Evolutionary conservation across 306 rosid genomes (phyloP).

Genomic region (Vigna radiata): DNA sequence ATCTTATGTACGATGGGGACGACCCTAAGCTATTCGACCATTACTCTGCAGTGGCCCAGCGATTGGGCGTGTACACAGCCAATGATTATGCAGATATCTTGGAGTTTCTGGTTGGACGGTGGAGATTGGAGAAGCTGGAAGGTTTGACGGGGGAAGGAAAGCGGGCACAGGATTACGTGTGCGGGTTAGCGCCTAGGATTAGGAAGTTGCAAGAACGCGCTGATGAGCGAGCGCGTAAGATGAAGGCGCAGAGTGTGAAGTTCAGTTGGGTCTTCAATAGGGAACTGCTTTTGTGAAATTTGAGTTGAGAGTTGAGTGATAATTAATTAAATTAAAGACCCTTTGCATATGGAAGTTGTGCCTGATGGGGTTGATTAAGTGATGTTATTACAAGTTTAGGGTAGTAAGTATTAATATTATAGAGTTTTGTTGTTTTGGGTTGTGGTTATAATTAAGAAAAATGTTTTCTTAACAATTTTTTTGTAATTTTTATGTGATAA

Average conservation of each 20-base stretch:
- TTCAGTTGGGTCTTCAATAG: slow-evolving; percentile 58
- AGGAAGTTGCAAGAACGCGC: slow-evolving; percentile 39
- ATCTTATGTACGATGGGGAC: not conserved
- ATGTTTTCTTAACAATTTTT: too few species aligned
- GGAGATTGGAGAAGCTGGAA: slow-evolving; percentile 65
- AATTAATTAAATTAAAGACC: too few species aligned
- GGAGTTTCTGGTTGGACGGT: slow-evolving; percentile 57
- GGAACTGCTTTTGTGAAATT: not conserved
- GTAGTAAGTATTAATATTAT: not conserved
- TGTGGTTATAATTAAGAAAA: too few species aligned
- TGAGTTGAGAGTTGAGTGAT: too few species aligned
- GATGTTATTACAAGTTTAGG: not conserved
- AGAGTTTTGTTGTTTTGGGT: not conserved
- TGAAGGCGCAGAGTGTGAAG: slow-evolving; percentile 27
- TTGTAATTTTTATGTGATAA: too few species aligned
- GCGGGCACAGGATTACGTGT: slow-evolving; percentile 41
- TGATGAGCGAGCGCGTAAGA: slow-evolving; percentile 49
- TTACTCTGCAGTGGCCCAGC: slow-evolving; percentile 59
- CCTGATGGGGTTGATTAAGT: not conserved
- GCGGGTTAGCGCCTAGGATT: slow-evolving; percentile 57
- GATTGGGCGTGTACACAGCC: slow-evolving; percentile 58
- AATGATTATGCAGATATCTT: slow-evolving; percentile 42
- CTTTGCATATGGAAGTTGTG: not conserved
- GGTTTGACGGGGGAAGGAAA: slow-evolving; percentile 53
- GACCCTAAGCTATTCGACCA: slow-evolving; percentile 50